Percentiles rank a stretch among this genome's conserved stretches.
Evolutionary conservation across 306 rosid genomes (phyloP).

Genomic region (Lupinus albus): DNA sequence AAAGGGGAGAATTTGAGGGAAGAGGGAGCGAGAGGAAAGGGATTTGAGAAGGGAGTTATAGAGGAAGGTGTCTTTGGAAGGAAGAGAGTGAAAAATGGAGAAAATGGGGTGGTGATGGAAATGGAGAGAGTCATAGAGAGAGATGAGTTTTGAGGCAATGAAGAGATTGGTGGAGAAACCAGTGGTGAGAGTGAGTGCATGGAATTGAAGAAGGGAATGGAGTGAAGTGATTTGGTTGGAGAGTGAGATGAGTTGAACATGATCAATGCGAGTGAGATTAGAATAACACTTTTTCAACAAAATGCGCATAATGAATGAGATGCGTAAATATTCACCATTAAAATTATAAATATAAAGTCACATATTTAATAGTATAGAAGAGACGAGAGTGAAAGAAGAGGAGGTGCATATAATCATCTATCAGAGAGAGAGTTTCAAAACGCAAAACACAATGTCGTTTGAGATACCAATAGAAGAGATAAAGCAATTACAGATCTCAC

Average conservation of each 20-base stretch:
- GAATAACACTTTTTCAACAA: constrained; percentile 8
- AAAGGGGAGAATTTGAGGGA: constrained; percentile 46
- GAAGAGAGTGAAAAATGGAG: constrained; percentile 49
- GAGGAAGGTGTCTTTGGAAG: constrained; percentile 58
- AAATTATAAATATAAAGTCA: too few species aligned
- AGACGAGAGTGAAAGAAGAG: too few species aligned
- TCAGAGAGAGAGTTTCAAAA: too few species aligned
- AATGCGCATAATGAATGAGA: not conserved
- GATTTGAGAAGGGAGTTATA: constrained; percentile 81
- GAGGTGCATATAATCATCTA: too few species aligned
- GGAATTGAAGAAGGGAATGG: constrained; percentile 56
- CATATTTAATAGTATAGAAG: too few species aligned
- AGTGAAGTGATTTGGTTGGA: constrained; percentile 46
- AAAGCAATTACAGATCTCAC: constrained; percentile 62
- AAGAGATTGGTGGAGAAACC: constrained; percentile 76
- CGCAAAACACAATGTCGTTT: constrained; percentile 54
- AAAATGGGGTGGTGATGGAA: constrained; percentile 9
- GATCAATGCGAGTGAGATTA: not conserved
- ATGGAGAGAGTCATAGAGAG: constrained; percentile 56
- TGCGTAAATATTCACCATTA: too few species aligned
- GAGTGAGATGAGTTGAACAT: constrained; percentile 47
- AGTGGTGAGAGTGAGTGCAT: constrained; percentile 63
- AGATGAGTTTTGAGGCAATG: constrained; percentile 72
- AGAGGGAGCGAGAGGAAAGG: constrained; percentile 61
- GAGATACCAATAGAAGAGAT: constrained; percentile 75